Conservation (phyloP, 108 stramenopile genomes). For the Nannochloropsis gaditana region DNA sequence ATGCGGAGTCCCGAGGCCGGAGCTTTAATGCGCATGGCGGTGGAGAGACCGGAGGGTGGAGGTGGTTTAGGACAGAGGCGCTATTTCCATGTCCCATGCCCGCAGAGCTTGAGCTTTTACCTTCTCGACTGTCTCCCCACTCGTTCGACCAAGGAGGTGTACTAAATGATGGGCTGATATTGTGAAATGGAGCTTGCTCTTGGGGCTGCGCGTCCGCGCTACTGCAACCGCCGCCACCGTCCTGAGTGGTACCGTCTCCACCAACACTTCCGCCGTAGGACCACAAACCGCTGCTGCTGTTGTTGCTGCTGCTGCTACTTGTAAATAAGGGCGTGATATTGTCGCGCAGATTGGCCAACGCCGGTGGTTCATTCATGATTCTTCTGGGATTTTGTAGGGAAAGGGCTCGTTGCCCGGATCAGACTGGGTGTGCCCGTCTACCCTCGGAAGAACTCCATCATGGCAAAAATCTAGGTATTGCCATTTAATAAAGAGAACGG, state of each 20-base stretch:
- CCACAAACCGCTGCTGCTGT: constrained; percentile 14
- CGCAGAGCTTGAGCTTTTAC: too few relatives aligned
- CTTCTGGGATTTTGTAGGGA: background rate
- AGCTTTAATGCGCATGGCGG: background rate
- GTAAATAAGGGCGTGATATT: background rate
- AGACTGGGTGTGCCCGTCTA: too few relatives aligned
- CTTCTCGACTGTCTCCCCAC: too few relatives aligned
- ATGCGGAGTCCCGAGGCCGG: too few relatives aligned
- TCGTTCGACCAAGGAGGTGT: background rate
- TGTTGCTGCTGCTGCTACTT: background rate
- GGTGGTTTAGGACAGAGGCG: too few relatives aligned
- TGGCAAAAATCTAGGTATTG: too few relatives aligned
- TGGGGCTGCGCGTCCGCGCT: background rate
- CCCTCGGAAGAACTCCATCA: too few relatives aligned
- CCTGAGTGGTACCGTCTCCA: background rate
- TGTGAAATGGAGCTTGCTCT: background rate
- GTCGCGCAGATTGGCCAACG: background rate
- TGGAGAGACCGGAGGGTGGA: background rate
- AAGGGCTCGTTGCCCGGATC: too few relatives aligned
- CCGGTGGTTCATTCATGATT: constrained; percentile 12
- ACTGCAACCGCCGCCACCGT: background rate
- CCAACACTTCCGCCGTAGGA: background rate
- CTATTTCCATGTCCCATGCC: too few relatives aligned
- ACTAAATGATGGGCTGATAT: background rate
- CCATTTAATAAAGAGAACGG: too few relatives aligned